A percentile compares a stretch with the other conserved stretches of the same genome.
phyloP scores from a whole-genome alignment of 768 basidiomycete species.

The Phylloporus rhodoxanthus region DNA sequence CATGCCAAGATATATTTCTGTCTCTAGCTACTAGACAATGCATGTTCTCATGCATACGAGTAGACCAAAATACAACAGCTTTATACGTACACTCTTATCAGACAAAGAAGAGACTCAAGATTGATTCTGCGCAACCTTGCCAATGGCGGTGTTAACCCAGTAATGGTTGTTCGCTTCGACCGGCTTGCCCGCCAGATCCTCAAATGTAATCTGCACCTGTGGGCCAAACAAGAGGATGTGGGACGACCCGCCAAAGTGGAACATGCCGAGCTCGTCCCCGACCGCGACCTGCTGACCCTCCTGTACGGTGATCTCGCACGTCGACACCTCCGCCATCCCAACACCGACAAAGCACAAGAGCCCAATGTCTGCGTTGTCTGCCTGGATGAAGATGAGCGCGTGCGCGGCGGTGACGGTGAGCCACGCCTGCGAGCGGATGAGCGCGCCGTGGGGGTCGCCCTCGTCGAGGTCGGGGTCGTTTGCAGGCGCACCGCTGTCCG shows the following conservation, averaged over 20 bases:
- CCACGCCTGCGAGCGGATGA: slow-evolving; percentile 35
- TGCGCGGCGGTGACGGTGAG: slow-evolving; percentile 44
- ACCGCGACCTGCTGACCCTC: slow-evolving; percentile 39
- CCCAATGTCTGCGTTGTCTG: slow-evolving; percentile 45
- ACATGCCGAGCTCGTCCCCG: slow-evolving; percentile 52
- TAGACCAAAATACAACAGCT: too few species aligned
- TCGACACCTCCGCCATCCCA: slow-evolving; percentile 62
- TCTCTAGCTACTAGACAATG: too few species aligned
- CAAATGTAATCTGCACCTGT: background rate
- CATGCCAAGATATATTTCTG: too few species aligned
- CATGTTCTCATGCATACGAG: too few species aligned
- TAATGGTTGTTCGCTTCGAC: background rate
- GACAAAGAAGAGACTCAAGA: too few species aligned
- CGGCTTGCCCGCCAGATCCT: background rate
- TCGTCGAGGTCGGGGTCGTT: too few species aligned
- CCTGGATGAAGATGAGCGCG: slow-evolving; percentile 48
- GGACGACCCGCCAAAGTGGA: slow-evolving; percentile 60
- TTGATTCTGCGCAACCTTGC: background rate
- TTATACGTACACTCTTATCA: too few species aligned
- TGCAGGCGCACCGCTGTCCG: too few species aligned
- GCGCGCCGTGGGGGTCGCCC: too few species aligned
- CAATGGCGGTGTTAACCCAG: slow-evolving; percentile 10
- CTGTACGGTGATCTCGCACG: slow-evolving; percentile 45
- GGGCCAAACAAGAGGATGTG: slow-evolving; percentile 36
- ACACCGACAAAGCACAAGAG: slow-evolving; percentile 49